Conservation (phyloP, 2,329 filamentous ascomycete species). For the Pezicula carpinea region DNA sequence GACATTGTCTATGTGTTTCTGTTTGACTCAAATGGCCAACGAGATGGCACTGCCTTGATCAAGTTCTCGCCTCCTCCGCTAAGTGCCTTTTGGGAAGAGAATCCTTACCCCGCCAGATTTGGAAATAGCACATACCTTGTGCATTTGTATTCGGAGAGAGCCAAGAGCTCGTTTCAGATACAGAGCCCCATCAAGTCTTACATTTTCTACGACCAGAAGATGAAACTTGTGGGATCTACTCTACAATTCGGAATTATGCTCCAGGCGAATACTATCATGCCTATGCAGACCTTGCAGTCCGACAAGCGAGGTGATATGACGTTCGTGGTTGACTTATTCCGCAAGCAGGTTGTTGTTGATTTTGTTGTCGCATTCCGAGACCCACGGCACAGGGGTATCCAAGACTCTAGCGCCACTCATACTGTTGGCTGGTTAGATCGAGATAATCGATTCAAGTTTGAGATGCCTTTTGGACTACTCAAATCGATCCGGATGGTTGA, state of each 20-base stretch:
- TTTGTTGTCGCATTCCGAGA: conserved; percentile 32
- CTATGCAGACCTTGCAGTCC: conserved; percentile 43
- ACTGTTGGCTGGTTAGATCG: conserved; percentile 17
- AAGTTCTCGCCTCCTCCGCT: conserved; percentile 54
- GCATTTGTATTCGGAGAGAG: conserved; percentile 1
- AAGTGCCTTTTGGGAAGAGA: conserved; percentile 43
- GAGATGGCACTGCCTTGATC: conserved; percentile 40
- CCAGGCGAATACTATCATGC: conserved; percentile 50
- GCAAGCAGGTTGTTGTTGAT: conserved; percentile 34
- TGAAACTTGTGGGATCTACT: conserved; percentile 38
- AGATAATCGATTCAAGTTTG: conserved; percentile 28
- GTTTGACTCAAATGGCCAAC: conserved; percentile 35
- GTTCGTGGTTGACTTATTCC: conserved; percentile 36
- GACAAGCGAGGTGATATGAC: conserved; percentile 20
- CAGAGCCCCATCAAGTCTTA: conserved; percentile 28
- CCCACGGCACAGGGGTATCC: conserved; percentile 15
- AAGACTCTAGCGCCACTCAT: conserved; percentile 3
- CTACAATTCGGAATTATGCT: conserved; percentile 61
- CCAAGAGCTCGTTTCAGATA: conserved; percentile 11
- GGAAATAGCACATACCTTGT: conserved; percentile 13
- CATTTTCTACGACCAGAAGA: conserved; percentile 28
- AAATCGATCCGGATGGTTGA: conserved; percentile 37
- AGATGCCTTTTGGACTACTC: conserved; percentile 37
- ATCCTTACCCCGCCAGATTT: conserved; percentile 22
- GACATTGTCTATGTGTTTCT: conserved; percentile 53